Conservation (phyloP, 164 flowering plant genomes). For the Umbellularia californica region DNA sequence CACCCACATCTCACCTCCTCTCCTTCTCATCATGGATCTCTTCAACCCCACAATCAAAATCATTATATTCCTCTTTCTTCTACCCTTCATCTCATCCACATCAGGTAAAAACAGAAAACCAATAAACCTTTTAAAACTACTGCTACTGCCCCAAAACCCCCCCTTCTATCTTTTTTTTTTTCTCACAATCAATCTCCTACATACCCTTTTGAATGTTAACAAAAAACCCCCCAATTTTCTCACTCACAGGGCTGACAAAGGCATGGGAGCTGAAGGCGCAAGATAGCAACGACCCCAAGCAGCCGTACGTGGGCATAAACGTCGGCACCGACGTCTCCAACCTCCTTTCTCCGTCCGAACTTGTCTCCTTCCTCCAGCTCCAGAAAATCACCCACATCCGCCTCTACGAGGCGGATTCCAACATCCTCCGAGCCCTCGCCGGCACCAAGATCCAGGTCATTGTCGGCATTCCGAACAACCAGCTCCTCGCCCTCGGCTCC, state of each 20-base stretch:
- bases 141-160: too few relatives aligned
- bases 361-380: constrained; percentile 60
- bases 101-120: too few relatives aligned
- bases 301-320: constrained; percentile 79
- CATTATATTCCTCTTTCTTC: too few relatives aligned
- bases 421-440: constrained; percentile 65
- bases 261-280: constrained; percentile 9
- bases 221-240: background rate
- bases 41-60: too few relatives aligned
- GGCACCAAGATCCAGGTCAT: constrained; percentile 73
- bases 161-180: too few relatives aligned
- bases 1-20: too few relatives aligned
- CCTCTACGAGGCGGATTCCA: constrained; percentile 67
- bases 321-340: constrained; percentile 78
- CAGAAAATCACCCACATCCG: constrained; percentile 81
- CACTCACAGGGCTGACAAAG: background rate
- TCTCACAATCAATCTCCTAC: too few relatives aligned
- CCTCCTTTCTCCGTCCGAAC: constrained; percentile 44
- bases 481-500: constrained; percentile 76
- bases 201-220: too few relatives aligned
- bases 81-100: too few relatives aligned
- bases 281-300: constrained; percentile 34
- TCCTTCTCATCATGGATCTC: too few relatives aligned
- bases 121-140: too few relatives aligned
- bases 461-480: constrained; percentile 88